A percentile compares a stretch with the other conserved stretches of the same genome.
Evolutionary conservation across 176 grass and related monocot genomes (phyloP).

Genomic region (Hyparrhenia diplandra): DNA sequence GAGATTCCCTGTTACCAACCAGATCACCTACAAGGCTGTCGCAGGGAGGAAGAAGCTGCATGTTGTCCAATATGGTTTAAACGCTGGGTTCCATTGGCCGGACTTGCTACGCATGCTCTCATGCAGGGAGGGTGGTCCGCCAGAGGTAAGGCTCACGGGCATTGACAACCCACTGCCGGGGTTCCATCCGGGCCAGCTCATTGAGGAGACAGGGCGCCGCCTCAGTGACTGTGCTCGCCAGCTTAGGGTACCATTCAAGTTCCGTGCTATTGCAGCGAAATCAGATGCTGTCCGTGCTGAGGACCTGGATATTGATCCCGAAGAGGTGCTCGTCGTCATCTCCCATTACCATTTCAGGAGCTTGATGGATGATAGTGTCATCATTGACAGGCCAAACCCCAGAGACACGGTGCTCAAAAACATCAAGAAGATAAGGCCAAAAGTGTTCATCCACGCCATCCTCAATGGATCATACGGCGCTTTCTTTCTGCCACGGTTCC

Average conservation of each 20-base stretch:
- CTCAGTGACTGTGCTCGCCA: neutral
- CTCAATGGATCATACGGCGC: conserved; percentile 32
- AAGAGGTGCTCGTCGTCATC: conserved; percentile 37
- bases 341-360: neutral
- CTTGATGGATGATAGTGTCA: conserved; percentile 28
- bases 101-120: neutral
- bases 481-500: conserved; percentile 32
- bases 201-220: neutral
- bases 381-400: conserved; percentile 13
- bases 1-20: neutral
- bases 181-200: neutral
- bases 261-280: neutral
- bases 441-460: conserved; percentile 16
- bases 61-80: neutral
- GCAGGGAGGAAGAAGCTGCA: neutral
- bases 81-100: neutral
- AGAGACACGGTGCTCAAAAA: conserved; percentile 31
- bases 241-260: neutral
- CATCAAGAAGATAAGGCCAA: conserved; percentile 31
- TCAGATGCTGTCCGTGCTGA: neutral
- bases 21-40: neutral
- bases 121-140: neutral
- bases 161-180: neutral
- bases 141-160: neutral
- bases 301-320: conserved; percentile 21